Evolutionary conservation across 1,139 yeast genomes (phyloP).

Genomic region (Yamadazyma oceani): DNA sequence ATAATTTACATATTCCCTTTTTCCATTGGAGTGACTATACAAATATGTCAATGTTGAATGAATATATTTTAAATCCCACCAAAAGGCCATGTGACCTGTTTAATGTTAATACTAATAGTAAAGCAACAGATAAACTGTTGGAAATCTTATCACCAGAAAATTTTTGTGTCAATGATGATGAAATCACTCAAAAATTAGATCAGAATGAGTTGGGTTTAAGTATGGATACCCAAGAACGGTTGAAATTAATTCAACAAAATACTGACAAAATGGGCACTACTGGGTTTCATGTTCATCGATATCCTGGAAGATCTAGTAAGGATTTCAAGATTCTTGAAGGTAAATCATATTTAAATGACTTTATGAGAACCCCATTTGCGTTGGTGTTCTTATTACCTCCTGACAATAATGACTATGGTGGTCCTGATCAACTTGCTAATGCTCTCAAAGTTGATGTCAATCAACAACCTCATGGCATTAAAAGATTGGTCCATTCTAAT

Average conservation of each 20-base stretch:
- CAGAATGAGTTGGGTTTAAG: constrained; percentile 3
- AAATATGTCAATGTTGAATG: constrained; percentile 28
- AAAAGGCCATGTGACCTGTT: constrained; percentile 24
- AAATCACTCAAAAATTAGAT: no score
- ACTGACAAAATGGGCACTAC: constrained; percentile 15
- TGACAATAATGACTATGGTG: constrained; percentile 12
- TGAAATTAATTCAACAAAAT: constrained; percentile 5
- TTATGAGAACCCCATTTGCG: constrained; percentile 45
- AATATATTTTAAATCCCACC: constrained; percentile 15
- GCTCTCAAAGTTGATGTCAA: constrained; percentile 20
- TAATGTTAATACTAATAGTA: constrained; percentile 20
- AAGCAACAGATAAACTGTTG: constrained; percentile 16
- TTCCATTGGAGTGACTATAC: constrained; percentile 42
- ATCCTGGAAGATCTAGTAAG: constrained; percentile 33
- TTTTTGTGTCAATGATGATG: constrained; percentile 32
- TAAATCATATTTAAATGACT: constrained; percentile 41
- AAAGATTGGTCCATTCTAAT: constrained; percentile 7
- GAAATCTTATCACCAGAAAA: constrained; percentile 19
- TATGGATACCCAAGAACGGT: constrained; percentile 3
- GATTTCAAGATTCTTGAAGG: constrained; percentile 30
- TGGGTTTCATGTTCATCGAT: constrained; percentile 40
- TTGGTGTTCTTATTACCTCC: constrained; percentile 32
- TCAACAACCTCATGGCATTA: constrained; percentile 11
- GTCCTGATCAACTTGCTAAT: constrained; percentile 11
- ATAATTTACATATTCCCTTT: constrained; percentile 16